These are phyloP conservation scores for Pyropia yezoensis DNA, from an alignment of 23 red algal species.

Conservation along the genomic window DNA sequence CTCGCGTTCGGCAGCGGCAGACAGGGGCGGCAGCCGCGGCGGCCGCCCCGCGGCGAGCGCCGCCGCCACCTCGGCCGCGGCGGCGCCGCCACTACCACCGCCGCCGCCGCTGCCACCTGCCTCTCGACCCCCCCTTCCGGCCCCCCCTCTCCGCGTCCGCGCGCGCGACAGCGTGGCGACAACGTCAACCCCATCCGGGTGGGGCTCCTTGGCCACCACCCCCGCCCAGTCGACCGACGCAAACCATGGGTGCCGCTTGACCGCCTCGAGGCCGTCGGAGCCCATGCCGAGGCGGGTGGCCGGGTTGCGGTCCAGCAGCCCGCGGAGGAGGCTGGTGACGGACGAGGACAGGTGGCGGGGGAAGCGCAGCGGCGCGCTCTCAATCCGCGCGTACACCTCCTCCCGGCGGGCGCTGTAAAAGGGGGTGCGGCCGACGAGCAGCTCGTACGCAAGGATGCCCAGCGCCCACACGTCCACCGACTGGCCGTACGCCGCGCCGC, in stretches of 20 bases:
- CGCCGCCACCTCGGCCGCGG: no score
- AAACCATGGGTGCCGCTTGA: slow-evolving; percentile 74
- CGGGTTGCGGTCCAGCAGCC: slow-evolving; percentile 71
- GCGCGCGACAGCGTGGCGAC: no score
- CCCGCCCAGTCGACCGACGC: slow-evolving; percentile 50
- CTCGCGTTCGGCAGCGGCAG: no score
- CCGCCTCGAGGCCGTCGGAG: slow-evolving; percentile 47
- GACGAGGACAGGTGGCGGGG: slow-evolving; percentile 55
- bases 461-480: slow-evolving; percentile 88
- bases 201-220: slow-evolving; percentile 16
- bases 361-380: slow-evolving; percentile 55
- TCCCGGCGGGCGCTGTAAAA: slow-evolving; percentile 63
- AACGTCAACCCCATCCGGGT: slow-evolving; percentile 29
- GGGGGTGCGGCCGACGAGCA: slow-evolving; percentile 67
- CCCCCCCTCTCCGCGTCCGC: no score
- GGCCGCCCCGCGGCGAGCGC: no score
- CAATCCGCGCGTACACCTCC: slow-evolving; percentile 65
- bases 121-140: no score
- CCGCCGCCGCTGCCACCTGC: no score
- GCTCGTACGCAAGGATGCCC: slow-evolving; percentile 80
- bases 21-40: no score
- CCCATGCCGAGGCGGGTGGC: slow-evolving; percentile 55
- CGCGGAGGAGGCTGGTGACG: slow-evolving; percentile 47
- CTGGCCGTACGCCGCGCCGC: slow-evolving; percentile 60
- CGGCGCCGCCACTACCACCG: no score